These are phyloP conservation scores for Dendrocalamus sinicus DNA, from an alignment of 176 grass and related monocot genomes.

Conservation along the genomic window DNA sequence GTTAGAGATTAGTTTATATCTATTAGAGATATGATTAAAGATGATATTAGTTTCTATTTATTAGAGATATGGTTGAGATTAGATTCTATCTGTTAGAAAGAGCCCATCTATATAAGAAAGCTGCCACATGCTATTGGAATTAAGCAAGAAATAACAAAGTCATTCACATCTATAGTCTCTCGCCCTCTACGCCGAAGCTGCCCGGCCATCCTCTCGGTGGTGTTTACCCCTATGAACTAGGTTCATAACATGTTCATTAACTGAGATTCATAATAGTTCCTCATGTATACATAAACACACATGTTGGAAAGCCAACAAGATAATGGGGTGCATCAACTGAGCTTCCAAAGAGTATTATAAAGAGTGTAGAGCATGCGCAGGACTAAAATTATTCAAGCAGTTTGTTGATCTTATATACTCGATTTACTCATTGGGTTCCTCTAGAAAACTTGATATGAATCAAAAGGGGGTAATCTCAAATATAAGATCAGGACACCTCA, in stretches of 20 bases:
- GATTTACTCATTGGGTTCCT: neutral
- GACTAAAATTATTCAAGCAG: neutral
- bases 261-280: slow-evolving; percentile 8
- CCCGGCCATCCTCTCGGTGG: no score
- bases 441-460: neutral
- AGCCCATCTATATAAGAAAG: no score
- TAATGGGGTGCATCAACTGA: neutral
- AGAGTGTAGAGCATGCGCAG: neutral
- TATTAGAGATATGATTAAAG: no score
- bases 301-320: slow-evolving; percentile 1
- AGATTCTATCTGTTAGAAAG: no score
- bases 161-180: no score
- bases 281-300: neutral
- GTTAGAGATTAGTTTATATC: no score
- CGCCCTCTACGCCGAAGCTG: no score
- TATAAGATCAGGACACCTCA: neutral
- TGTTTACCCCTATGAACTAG: no score
- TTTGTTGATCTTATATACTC: neutral
- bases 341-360: slow-evolving; percentile 28
- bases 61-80: no score
- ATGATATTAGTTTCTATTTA: no score
- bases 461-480: neutral
- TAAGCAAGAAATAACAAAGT: no score
- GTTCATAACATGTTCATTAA: neutral
- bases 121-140: no score